These are phyloP conservation scores for Arthrocladium fulminans DNA, from an alignment of 2,329 filamentous ascomycete genomes.

Conservation along the genomic window DNA sequence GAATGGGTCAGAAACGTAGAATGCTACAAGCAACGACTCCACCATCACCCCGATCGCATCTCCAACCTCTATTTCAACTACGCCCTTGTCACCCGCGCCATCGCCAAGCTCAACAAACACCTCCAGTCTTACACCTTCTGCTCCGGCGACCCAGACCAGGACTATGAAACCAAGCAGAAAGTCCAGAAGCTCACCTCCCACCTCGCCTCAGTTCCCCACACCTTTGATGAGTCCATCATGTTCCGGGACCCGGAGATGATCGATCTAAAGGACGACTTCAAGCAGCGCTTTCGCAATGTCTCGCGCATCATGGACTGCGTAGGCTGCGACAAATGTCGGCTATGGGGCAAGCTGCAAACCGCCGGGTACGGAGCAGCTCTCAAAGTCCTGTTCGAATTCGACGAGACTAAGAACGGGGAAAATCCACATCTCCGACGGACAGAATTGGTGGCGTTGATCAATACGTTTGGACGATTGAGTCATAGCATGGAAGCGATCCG, in stretches of 20 bases:
- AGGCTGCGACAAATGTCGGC: slow-evolving; percentile 93
- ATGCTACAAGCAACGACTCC: slow-evolving; percentile 82
- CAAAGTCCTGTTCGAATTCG: slow-evolving; percentile 93
- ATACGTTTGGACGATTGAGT: slow-evolving; percentile 81
- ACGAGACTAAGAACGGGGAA: slow-evolving; percentile 53
- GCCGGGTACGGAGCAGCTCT: slow-evolving; percentile 89
- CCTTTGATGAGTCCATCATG: slow-evolving; percentile 94
- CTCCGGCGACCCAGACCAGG: slow-evolving; percentile 71
- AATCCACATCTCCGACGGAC: slow-evolving; percentile 72
- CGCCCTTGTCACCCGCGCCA: slow-evolving; percentile 80
- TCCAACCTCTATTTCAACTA: slow-evolving; percentile 99
- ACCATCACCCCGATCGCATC: slow-evolving; percentile 77
- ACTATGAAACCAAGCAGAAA: slow-evolving; percentile 69
- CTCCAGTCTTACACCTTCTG: slow-evolving; percentile 84
- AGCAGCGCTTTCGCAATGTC: slow-evolving; percentile 92
- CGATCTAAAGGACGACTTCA: slow-evolving; percentile 90
- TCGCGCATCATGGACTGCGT: slow-evolving; percentile 97
- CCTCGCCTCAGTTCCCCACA: slow-evolving; percentile 59
- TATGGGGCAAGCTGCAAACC: slow-evolving; percentile 96
- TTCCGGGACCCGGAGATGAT: slow-evolving; percentile 62
- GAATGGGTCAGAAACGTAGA: slow-evolving; percentile 82
- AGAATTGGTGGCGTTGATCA: slow-evolving; percentile 87
- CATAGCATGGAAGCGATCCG: slow-evolving; percentile 68
- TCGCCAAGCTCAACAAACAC: slow-evolving; percentile 80
- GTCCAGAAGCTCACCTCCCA: slow-evolving; percentile 65